These are phyloP conservation scores for Trypanosoma boissoni DNA, from an alignment of 208 protist species.

Conservation along the genomic window DNA sequence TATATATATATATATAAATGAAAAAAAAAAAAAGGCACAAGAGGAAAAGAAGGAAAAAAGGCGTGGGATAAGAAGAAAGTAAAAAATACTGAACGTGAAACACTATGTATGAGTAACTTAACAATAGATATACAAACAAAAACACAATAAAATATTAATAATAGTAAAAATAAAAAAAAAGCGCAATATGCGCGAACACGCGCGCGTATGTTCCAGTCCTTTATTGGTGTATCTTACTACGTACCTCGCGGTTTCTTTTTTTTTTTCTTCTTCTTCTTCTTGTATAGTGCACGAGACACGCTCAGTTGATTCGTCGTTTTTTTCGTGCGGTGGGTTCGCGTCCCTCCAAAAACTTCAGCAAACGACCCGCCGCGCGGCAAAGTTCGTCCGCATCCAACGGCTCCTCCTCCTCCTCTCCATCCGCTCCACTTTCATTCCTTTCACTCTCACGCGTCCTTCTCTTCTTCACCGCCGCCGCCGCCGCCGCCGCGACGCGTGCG, in stretches of 20 bases:
- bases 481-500: background rate
- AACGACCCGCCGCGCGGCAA: constrained; percentile 38
- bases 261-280: background rate
- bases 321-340: constrained; percentile 40
- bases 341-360: constrained; percentile 57
- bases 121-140: background rate
- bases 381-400: constrained; percentile 27
- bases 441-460: too few species aligned
- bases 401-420: background rate
- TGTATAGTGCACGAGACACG: background rate
- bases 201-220: too few species aligned
- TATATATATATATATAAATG: background rate
- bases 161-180: background rate
- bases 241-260: background rate
- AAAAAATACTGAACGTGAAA: too few species aligned
- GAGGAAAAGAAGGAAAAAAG: background rate
- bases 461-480: too few species aligned
- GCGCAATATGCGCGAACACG: background rate
- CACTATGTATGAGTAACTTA: too few species aligned
- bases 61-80: background rate
- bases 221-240: background rate
- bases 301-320: constrained; percentile 75
- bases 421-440: background rate
- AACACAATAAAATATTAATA: background rate
- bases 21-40: background rate